Percentiles rank a stretch among this genome's conserved stretches.
Conservation (phyloP, 2,329 filamentous ascomycete genomes). For the Podosphaera fusca region DNA sequence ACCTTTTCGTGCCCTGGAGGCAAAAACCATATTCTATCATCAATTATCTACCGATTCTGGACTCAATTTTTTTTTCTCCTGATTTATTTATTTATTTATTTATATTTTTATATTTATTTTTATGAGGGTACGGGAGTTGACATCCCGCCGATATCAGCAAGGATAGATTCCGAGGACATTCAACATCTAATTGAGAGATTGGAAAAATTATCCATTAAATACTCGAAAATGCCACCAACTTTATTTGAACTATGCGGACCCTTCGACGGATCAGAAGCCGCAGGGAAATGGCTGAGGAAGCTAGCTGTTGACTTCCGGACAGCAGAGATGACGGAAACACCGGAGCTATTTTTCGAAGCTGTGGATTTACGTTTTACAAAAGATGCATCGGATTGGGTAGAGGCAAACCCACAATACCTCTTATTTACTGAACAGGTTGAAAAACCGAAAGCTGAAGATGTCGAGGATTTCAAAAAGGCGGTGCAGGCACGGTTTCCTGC, state of each 20-base stretch:
- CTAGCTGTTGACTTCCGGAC: neutral
- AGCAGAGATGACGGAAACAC: neutral
- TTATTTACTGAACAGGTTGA: neutral
- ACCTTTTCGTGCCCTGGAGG: no score
- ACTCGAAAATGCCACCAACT: neutral
- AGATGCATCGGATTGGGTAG: neutral
- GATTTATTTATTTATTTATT: no score
- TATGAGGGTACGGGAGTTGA: no score
- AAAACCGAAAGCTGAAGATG: neutral
- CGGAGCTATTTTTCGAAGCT: neutral
- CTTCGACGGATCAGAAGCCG: neutral
- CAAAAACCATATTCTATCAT: no score
- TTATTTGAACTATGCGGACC: neutral
- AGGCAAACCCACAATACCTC: neutral
- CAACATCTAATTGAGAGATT: neutral
- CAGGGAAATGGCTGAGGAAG: neutral
- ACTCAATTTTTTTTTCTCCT: no score
- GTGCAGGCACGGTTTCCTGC: neutral
- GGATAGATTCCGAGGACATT: neutral
- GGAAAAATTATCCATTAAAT: neutral
- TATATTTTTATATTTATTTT: no score
- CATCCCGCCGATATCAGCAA: neutral
- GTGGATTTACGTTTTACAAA: neutral
- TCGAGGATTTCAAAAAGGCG: neutral
- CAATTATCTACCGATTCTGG: no score